These are phyloP conservation scores for Chaetomium sp. DNA, from an alignment of 2,329 filamentous ascomycete species.

Conservation along the genomic window DNA sequence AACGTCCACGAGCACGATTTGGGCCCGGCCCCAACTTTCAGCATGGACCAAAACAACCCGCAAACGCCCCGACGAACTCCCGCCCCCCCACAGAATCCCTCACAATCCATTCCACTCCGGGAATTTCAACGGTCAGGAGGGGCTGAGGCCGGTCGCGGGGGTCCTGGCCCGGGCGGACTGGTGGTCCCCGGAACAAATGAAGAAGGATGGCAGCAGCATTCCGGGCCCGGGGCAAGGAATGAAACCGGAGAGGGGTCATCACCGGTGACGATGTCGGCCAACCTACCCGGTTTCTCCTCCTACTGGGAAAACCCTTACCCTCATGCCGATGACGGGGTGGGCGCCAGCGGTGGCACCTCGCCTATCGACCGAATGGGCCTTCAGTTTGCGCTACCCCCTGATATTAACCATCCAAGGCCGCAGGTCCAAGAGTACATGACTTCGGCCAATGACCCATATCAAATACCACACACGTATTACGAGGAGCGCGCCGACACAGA, in stretches of 20 bases:
- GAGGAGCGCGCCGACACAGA: slow-evolving; percentile 35
- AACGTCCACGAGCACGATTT: neutral
- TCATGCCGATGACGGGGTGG: slow-evolving; percentile 28
- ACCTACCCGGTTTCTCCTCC: slow-evolving; percentile 40
- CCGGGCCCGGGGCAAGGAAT: slow-evolving; percentile 1
- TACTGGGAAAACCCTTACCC: slow-evolving; percentile 48
- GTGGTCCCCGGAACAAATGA: slow-evolving; percentile 19
- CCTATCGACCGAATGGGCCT: slow-evolving; percentile 48
- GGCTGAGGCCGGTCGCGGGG: slow-evolving; percentile 1
- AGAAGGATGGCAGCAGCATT: neutral
- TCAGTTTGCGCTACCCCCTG: slow-evolving; percentile 49
- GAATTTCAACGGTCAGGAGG: slow-evolving; percentile 41
- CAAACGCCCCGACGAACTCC: slow-evolving; percentile 20
- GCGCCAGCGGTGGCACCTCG: slow-evolving; percentile 34
- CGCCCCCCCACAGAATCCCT: slow-evolving; percentile 37
- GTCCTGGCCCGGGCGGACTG: slow-evolving; percentile 18
- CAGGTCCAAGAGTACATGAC: slow-evolving; percentile 20
- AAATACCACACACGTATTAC: slow-evolving; percentile 34
- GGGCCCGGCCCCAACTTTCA: slow-evolving; percentile 4
- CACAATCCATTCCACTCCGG: slow-evolving; percentile 66
- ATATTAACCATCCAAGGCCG: slow-evolving; percentile 35
- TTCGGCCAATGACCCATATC: slow-evolving; percentile 25
- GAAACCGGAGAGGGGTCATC: slow-evolving; percentile 17
- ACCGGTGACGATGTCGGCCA: slow-evolving; percentile 29
- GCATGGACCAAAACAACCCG: slow-evolving; percentile 26